Conservation (phyloP, 768 basidiomycete genomes). For the Rhodotorula diobovata region DNA sequence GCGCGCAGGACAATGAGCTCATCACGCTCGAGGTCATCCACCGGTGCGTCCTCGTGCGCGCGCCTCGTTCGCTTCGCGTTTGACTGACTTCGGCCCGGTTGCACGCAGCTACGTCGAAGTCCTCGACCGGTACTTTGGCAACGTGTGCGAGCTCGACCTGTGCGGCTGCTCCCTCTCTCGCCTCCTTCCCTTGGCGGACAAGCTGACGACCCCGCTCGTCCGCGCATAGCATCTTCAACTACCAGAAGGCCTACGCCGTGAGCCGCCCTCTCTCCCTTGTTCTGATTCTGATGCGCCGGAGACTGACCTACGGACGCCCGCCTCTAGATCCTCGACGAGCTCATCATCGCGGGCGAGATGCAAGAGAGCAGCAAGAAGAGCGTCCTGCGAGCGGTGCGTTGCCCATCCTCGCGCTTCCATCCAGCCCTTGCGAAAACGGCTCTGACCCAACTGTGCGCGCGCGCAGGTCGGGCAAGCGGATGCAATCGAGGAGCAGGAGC, state of each 20-base stretch:
- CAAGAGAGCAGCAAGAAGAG: constrained; percentile 80
- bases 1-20: constrained; percentile 81
- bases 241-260: constrained; percentile 87
- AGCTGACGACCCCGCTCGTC: neutral
- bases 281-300: too few relatives aligned
- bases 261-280: constrained; percentile 22
- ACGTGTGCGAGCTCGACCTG: constrained; percentile 85
- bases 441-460: neutral
- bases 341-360: constrained; percentile 87
- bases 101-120: constrained; percentile 55
- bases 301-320: neutral
- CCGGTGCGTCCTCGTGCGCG: constrained; percentile 71
- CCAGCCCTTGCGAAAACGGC: constrained; percentile 30
- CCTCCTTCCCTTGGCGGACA: too few relatives aligned
- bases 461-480: constrained; percentile 37
- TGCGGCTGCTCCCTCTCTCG: constrained; percentile 50
- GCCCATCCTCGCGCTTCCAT: constrained; percentile 44
- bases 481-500: constrained; percentile 34
- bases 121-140: constrained; percentile 78
- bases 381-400: constrained; percentile 51
- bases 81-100: neutral
- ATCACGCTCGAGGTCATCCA: constrained; percentile 88
- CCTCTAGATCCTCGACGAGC: constrained; percentile 70
- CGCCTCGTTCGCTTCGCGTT: neutral
- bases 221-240: constrained; percentile 79